Conservation (phyloP, 495 filamentous ascomycete genomes). For the Glonium stellatum region DNA sequence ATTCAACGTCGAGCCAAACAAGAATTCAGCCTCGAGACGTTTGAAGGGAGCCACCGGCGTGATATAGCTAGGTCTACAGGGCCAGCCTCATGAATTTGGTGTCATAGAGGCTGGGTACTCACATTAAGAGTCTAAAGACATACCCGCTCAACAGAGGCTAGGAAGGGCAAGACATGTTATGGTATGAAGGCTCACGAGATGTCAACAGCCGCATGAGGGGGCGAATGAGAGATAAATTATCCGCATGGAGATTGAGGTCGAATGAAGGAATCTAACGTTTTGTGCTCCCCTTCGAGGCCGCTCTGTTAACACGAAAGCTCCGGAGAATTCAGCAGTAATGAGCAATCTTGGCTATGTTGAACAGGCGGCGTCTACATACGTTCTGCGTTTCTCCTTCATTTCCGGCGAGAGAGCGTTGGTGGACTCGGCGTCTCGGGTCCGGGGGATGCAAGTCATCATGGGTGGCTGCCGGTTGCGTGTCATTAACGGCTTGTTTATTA, state of each 20-base stretch:
- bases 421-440: not conserved
- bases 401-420: not conserved
- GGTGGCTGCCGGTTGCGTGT: not conserved
- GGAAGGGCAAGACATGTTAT: too few relatives aligned
- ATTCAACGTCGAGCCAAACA: too few relatives aligned
- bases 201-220: not conserved
- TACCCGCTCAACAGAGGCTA: too few relatives aligned
- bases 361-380: not conserved
- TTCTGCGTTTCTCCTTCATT: not conserved
- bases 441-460: not conserved
- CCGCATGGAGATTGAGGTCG: not conserved
- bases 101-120: too few relatives aligned
- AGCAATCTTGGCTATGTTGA: not conserved
- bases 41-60: too few relatives aligned
- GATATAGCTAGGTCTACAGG: too few relatives aligned
- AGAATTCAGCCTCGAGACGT: too few relatives aligned
- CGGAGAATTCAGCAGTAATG: not conserved
- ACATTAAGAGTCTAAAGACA: too few relatives aligned
- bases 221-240: not conserved
- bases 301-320: not conserved
- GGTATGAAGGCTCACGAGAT: too few relatives aligned
- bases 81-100: too few relatives aligned
- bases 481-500: not conserved
- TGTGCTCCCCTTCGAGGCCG: not conserved
- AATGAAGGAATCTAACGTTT: not conserved